A percentile compares a stretch with the other conserved stretches of the same genome.
Conservation (phyloP, 805 yeast genomes). For the Candida tibetensis region DNA sequence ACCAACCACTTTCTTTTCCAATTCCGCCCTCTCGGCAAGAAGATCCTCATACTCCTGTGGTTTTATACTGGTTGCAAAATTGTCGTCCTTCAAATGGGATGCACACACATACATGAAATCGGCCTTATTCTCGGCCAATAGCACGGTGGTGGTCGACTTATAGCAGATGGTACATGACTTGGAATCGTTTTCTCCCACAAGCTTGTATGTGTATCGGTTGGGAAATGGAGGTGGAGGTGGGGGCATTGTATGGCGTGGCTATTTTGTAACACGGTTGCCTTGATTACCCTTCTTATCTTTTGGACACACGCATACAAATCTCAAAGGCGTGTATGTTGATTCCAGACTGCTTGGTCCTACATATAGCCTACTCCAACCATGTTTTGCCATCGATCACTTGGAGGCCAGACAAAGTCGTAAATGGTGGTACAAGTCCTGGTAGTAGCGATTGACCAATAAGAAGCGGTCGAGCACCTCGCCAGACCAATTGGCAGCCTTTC, state of each 20-base stretch:
- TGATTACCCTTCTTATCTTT: no score
- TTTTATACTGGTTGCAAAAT: conserved; percentile 42
- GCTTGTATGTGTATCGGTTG: conserved; percentile 42
- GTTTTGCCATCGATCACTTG: no score
- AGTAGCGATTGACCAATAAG: no score
- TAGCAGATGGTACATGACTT: conserved; percentile 51
- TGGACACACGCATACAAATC: no score
- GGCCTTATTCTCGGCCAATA: conserved; percentile 42
- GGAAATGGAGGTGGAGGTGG: conserved; percentile 11
- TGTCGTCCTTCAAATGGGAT: conserved; percentile 44
- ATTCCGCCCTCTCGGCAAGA: conserved; percentile 17
- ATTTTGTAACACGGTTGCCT: no score
- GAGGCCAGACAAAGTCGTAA: no score
- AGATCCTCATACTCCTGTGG: conserved; percentile 33
- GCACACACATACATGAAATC: conserved; percentile 56
- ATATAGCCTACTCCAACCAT: no score
- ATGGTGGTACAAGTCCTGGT: no score
- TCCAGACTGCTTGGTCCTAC: no score
- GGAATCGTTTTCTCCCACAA: conserved; percentile 40
- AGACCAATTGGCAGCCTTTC: no score
- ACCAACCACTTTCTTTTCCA: conserved; percentile 17
- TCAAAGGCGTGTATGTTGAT: no score
- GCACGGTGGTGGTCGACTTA: conserved; percentile 46
- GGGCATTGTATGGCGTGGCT: background rate
- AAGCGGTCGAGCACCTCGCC: no score